phyloP scores from a whole-genome alignment of 2,329 filamentous ascomycete species.

The Aureobasidium sp. region DNA sequence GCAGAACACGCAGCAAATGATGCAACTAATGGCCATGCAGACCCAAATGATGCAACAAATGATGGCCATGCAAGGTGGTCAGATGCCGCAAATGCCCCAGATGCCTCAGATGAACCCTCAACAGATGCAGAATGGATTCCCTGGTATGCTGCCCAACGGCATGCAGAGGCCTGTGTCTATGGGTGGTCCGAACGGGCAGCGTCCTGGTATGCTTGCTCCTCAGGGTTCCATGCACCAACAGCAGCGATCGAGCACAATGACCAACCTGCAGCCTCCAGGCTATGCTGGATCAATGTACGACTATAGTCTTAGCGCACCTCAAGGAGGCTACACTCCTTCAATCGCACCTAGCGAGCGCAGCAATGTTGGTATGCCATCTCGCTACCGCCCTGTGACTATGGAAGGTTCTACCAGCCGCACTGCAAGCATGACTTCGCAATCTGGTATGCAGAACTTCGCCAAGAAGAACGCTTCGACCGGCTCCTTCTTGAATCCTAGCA shows the following conservation, averaged over 20 bases:
- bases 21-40: constrained; percentile 31
- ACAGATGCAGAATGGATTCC: not conserved
- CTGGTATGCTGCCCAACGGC: constrained; percentile 1
- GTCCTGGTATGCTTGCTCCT: constrained; percentile 67
- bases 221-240: constrained; percentile 19
- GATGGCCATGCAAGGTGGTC: constrained; percentile 28
- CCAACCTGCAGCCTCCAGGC: constrained; percentile 17
- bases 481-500: constrained; percentile 24
- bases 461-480: constrained; percentile 12
- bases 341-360: constrained; percentile 94
- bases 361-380: constrained; percentile 80
- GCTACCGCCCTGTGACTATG: constrained; percentile 75
- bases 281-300: constrained; percentile 30
- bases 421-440: constrained; percentile 26
- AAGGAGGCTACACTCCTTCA: constrained; percentile 68
- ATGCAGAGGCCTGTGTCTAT: constrained; percentile 33
- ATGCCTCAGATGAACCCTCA: constrained; percentile 13
- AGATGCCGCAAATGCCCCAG: constrained; percentile 14
- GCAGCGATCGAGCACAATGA: constrained; percentile 27
- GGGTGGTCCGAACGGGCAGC: constrained; percentile 23
- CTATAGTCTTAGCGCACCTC: constrained; percentile 28
- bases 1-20: constrained; percentile 23
- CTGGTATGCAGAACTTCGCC: not conserved
- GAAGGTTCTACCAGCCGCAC: constrained; percentile 26
- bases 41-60: constrained; percentile 32